These are phyloP conservation scores for Saccharomyces hybrid DNA, from an alignment of 1,139 yeast species.

Conservation along the genomic window DNA sequence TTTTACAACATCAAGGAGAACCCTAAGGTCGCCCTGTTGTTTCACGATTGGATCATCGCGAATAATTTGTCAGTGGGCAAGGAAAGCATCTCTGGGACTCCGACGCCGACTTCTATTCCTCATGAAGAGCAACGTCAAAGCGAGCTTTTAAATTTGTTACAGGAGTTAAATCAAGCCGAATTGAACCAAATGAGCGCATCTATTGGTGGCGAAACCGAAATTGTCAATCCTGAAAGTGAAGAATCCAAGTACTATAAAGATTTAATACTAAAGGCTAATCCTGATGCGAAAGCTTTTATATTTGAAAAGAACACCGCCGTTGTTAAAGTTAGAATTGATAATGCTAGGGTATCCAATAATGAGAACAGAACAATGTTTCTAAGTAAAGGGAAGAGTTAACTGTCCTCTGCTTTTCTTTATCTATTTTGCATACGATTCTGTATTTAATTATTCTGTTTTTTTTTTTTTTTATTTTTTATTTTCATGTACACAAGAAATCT, in stretches of 20 bases:
- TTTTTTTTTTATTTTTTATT: neutral
- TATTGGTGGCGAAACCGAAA: slow-evolving; percentile 60
- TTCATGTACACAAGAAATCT: neutral
- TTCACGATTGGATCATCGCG: slow-evolving; percentile 81
- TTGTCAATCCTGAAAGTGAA: slow-evolving; percentile 37
- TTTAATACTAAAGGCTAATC: slow-evolving; percentile 51
- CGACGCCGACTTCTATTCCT: slow-evolving; percentile 14
- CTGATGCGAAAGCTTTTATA: slow-evolving; percentile 65
- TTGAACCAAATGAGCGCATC: slow-evolving; percentile 73
- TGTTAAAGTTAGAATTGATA: slow-evolving; percentile 53
- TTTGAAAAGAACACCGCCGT: slow-evolving; percentile 56
- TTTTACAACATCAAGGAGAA: slow-evolving; percentile 57
- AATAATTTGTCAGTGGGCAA: slow-evolving; percentile 34
- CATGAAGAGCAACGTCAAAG: slow-evolving; percentile 9
- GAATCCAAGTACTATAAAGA: slow-evolving; percentile 50
- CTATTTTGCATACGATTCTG: neutral
- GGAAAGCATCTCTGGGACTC: slow-evolving; percentile 20
- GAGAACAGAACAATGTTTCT: slow-evolving; percentile 51
- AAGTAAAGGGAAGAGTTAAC: slow-evolving; percentile 29
- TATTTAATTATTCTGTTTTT: neutral
- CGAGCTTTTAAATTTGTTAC: slow-evolving; percentile 51
- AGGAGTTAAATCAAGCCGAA: slow-evolving; percentile 68
- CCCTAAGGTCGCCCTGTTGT: slow-evolving; percentile 67
- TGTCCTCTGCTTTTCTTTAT: slow-evolving; percentile 3
- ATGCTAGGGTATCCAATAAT: slow-evolving; percentile 76